phyloP scores from a whole-genome alignment of 768 basidiomycete species.

The Suillus plorans region DNA sequence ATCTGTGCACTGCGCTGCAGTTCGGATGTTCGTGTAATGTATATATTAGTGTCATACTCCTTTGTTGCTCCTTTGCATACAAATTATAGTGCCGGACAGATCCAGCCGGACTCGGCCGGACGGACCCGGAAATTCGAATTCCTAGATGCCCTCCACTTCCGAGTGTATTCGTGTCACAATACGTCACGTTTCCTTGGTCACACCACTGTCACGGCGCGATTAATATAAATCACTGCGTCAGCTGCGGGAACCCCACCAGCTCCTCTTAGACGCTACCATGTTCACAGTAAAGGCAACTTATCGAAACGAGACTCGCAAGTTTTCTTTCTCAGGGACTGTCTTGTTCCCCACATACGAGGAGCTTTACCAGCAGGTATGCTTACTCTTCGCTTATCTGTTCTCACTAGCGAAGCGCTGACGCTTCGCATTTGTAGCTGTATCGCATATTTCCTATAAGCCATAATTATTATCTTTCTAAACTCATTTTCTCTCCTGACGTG shows the following conservation, averaged over 20 bases:
- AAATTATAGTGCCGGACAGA: too few species aligned
- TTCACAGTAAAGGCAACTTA: slow-evolving; percentile 84
- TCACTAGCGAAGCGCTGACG: slow-evolving; percentile 20
- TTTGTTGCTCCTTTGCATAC: too few species aligned
- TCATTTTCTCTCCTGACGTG: slow-evolving; percentile 69
- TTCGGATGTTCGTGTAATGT: too few species aligned
- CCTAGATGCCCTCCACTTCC: too few species aligned
- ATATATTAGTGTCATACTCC: too few species aligned
- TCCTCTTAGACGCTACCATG: slow-evolving; percentile 41
- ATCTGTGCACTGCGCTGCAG: too few species aligned
- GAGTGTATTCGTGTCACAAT: not conserved
- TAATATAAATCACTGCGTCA: slow-evolving; percentile 18
- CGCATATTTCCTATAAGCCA: slow-evolving; percentile 67
- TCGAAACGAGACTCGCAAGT: slow-evolving; percentile 63
- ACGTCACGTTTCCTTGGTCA: slow-evolving; percentile 6
- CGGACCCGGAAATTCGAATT: too few species aligned
- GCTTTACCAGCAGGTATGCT: slow-evolving; percentile 60
- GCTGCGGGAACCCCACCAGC: slow-evolving; percentile 18
- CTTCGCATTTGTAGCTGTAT: slow-evolving; percentile 51
- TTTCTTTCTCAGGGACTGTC: slow-evolving; percentile 50
- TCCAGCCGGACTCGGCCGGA: too few species aligned
- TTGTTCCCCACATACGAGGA: slow-evolving; percentile 64
- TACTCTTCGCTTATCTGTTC: slow-evolving; percentile 1
- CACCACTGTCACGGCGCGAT: slow-evolving; percentile 9
- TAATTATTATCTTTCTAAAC: slow-evolving; percentile 60